Percentiles rank a stretch among this genome's conserved stretches.
These are phyloP conservation scores for Leptographium wingfieldii DNA, from an alignment of 2,329 filamentous ascomycete genomes.

Conservation along the genomic window DNA sequence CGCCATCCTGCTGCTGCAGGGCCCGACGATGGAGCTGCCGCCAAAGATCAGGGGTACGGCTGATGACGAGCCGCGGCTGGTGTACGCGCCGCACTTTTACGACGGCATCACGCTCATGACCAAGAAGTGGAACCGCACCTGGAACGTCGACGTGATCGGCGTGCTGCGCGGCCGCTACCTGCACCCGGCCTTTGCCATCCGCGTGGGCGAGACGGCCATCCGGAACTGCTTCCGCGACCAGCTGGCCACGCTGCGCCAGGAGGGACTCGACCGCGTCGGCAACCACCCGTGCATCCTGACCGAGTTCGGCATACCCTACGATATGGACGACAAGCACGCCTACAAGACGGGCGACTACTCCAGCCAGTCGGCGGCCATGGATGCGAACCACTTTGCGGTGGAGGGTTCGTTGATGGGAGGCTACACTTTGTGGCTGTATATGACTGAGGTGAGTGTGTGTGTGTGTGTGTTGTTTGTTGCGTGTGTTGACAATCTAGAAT, in stretches of 20 bases:
- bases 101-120: slow-evolving; percentile 94
- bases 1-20: slow-evolving; percentile 82
- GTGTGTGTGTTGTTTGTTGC: not conserved
- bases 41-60: slow-evolving; percentile 74
- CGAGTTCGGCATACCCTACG: slow-evolving; percentile 95
- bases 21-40: slow-evolving; percentile 82
- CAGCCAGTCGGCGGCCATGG: slow-evolving; percentile 82
- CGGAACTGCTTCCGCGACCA: slow-evolving; percentile 88
- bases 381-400: slow-evolving; percentile 88
- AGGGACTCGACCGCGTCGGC: slow-evolving; percentile 80
- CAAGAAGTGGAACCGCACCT: slow-evolving; percentile 96
- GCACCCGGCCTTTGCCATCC: slow-evolving; percentile 82
- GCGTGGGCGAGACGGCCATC: slow-evolving; percentile 85
- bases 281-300: slow-evolving; percentile 81
- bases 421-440: slow-evolving; percentile 84
- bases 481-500: slow-evolving; percentile 39
- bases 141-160: slow-evolving; percentile 94
- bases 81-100: slow-evolving; percentile 92
- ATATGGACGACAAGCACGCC: slow-evolving; percentile 94
- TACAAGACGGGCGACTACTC: slow-evolving; percentile 94
- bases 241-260: slow-evolving; percentile 66
- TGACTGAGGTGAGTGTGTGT: slow-evolving; percentile 41
- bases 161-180: slow-evolving; percentile 80
- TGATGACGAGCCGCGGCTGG: slow-evolving; percentile 82
- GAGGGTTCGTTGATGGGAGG: slow-evolving; percentile 77